phyloP scores from a whole-genome alignment of 306 rosid species.

The Cucurbita moschata region DNA sequence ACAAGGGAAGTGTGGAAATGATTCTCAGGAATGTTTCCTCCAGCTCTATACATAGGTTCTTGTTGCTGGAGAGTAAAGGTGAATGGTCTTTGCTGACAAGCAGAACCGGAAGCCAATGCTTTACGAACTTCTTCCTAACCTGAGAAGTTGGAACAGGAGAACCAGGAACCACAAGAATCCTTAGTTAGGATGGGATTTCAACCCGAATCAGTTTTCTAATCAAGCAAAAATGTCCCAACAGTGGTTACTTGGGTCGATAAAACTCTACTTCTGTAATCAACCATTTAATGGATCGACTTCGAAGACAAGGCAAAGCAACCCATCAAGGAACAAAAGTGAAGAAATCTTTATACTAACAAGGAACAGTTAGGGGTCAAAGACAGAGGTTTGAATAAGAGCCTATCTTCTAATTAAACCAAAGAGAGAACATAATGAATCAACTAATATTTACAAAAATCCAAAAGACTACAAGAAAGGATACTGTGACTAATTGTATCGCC shows the following conservation, averaged over 20 bases:
- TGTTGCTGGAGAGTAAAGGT: constrained; percentile 52
- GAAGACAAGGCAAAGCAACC: neutral
- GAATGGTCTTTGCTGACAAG: constrained; percentile 72
- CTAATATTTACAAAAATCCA: neutral
- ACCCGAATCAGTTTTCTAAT: neutral
- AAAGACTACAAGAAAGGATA: neutral
- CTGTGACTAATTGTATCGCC: neutral
- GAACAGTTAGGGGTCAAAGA: neutral
- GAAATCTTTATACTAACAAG: neutral
- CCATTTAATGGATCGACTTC: neutral
- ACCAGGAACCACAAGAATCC: no score
- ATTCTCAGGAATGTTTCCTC: constrained; percentile 72
- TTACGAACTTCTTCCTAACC: constrained; percentile 83
- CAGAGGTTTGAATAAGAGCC: neutral
- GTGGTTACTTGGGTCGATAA: neutral
- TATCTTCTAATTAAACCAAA: neutral
- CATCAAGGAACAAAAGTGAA: neutral
- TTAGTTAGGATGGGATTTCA: no score
- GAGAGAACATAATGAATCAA: neutral
- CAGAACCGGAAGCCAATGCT: constrained; percentile 87
- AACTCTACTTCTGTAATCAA: neutral
- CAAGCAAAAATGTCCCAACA: neutral
- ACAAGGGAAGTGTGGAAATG: constrained; percentile 80
- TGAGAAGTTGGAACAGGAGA: constrained; percentile 10
- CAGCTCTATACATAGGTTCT: constrained; percentile 46